Percentiles rank a stretch among this genome's conserved stretches.
Evolutionary conservation across 805 yeast species (phyloP).

Genomic region (Sungouiella blattae): DNA sequence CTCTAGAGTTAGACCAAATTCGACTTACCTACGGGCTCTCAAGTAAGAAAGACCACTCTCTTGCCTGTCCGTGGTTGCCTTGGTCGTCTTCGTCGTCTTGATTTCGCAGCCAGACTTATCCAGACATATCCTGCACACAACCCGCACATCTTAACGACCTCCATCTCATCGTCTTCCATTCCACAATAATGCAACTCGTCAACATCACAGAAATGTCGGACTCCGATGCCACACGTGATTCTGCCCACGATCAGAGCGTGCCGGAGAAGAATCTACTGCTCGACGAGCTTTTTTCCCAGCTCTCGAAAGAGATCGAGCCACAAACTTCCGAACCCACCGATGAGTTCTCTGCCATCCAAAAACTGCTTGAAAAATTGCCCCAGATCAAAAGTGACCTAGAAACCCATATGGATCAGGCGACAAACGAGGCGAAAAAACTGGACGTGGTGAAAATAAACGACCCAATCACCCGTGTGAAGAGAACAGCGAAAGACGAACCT

Average conservation of each 20-base stretch:
- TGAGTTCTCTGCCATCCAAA: slow-evolving; percentile 31
- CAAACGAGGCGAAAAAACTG: slow-evolving; percentile 12
- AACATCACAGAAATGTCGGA: not conserved
- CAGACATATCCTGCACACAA: too few species aligned
- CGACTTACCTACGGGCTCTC: too few species aligned
- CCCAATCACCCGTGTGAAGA: slow-evolving; percentile 21
- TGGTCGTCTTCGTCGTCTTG: too few species aligned
- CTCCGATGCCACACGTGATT: not conserved
- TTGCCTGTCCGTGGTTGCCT: too few species aligned
- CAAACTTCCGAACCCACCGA: slow-evolving; percentile 15
- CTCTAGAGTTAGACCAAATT: too few species aligned
- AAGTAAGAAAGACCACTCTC: too few species aligned
- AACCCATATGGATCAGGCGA: slow-evolving; percentile 11
- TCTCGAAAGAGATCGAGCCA: slow-evolving; percentile 21
- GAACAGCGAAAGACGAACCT: slow-evolving; percentile 7
- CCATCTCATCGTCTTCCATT: too few species aligned
- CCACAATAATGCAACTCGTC: too few species aligned
- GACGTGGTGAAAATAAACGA: slow-evolving; percentile 29
- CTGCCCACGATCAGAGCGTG: not conserved
- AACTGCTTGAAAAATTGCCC: slow-evolving; percentile 34
- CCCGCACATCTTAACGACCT: too few species aligned
- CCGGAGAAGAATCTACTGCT: too few species aligned
- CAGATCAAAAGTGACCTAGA: slow-evolving; percentile 36
- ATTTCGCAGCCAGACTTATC: too few species aligned
- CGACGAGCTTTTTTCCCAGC: slow-evolving; percentile 6